A percentile compares a stretch with the other conserved stretches of the same genome.
phyloP scores from a whole-genome alignment of 345 rosid genomes.

The Iberis pinnata region DNA sequence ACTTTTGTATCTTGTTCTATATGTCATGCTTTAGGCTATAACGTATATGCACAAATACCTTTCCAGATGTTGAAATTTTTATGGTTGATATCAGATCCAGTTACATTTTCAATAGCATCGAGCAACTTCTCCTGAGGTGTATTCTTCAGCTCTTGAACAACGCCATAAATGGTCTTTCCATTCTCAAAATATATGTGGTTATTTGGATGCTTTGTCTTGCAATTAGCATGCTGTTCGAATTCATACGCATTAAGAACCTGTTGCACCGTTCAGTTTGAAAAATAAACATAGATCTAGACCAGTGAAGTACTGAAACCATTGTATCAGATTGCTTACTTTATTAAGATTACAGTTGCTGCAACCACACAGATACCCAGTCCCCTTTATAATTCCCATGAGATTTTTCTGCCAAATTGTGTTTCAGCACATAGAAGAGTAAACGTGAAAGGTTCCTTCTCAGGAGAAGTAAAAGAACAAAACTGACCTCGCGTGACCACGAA shows the following conservation, averaged over 20 bases:
- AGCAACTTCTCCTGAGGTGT: constrained; percentile 70
- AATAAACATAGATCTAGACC: neutral
- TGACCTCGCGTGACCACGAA: constrained; percentile 68
- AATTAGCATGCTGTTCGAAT: constrained; percentile 83
- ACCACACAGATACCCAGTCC: constrained; percentile 85
- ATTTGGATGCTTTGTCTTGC: constrained; percentile 94
- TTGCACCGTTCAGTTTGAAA: constrained; percentile 20
- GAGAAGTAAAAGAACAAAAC: constrained; percentile 20
- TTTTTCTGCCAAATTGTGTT: constrained; percentile 40
- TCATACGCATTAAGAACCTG: constrained; percentile 86
- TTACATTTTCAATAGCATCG: constrained; percentile 65
- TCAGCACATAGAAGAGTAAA: constrained; percentile 24
- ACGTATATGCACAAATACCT: constrained; percentile 40
- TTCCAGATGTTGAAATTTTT: constrained; percentile 83
- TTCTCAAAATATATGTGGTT: constrained; percentile 88
- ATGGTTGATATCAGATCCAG: constrained; percentile 77
- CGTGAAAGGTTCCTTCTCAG: constrained; percentile 8
- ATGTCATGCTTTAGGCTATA: constrained; percentile 9
- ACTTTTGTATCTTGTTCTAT: constrained; percentile 17
- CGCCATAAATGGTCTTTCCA: constrained; percentile 87
- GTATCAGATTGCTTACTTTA: constrained; percentile 44
- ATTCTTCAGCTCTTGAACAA: constrained; percentile 81
- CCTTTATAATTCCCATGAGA: constrained; percentile 66
- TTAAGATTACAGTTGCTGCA: constrained; percentile 59
- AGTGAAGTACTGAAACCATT: constrained; percentile 9